A percentile compares a stretch with the other conserved stretches of the same genome.
These are phyloP conservation scores for Aureobasidium vineae DNA, from an alignment of 2,329 filamentous ascomycete genomes.

Conservation along the genomic window DNA sequence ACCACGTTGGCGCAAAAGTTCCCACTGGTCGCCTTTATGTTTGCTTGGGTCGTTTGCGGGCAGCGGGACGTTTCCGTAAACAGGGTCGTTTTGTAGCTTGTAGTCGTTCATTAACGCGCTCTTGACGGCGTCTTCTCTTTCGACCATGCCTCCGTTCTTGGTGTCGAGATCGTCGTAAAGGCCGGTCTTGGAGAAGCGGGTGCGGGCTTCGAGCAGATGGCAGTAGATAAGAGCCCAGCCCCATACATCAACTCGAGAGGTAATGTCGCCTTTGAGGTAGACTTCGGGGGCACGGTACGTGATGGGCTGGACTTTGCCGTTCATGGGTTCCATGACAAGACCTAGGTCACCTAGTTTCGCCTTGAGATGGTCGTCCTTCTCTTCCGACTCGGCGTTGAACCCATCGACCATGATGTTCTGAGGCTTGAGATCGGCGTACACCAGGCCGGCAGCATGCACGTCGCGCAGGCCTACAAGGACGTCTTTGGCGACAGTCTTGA, in stretches of 20 bases:
- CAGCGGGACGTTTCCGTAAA: conserved; percentile 32
- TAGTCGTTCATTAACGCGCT: conserved; percentile 34
- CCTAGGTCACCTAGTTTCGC: conserved; percentile 36
- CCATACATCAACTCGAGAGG: conserved; percentile 35
- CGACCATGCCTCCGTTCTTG: conserved; percentile 26
- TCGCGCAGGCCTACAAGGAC: conserved; percentile 33
- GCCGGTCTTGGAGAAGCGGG: conserved; percentile 32
- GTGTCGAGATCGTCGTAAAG: conserved; percentile 33
- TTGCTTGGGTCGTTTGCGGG: conserved; percentile 29
- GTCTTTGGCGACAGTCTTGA: conserved; percentile 31
- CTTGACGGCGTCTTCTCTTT: conserved; percentile 31
- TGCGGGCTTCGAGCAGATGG: conserved; percentile 35
- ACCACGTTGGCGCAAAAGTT: conserved; percentile 30
- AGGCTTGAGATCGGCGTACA: conserved; percentile 37
- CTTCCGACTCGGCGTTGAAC: conserved; percentile 30
- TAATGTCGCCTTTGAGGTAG: conserved; percentile 35
- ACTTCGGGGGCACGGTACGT: conserved; percentile 36
- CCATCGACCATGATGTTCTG: conserved; percentile 36
- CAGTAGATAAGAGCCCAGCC: conserved; percentile 34
- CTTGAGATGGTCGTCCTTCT: conserved; percentile 29
- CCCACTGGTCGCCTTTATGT: conserved; percentile 32
- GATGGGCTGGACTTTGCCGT: conserved; percentile 34
- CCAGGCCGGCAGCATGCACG: conserved; percentile 34
- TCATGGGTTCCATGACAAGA: conserved; percentile 33
- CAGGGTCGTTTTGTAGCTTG: conserved; percentile 31